These are phyloP conservation scores for Suillus alpinus DNA, from an alignment of 768 basidiomycete genomes.

Conservation along the genomic window DNA sequence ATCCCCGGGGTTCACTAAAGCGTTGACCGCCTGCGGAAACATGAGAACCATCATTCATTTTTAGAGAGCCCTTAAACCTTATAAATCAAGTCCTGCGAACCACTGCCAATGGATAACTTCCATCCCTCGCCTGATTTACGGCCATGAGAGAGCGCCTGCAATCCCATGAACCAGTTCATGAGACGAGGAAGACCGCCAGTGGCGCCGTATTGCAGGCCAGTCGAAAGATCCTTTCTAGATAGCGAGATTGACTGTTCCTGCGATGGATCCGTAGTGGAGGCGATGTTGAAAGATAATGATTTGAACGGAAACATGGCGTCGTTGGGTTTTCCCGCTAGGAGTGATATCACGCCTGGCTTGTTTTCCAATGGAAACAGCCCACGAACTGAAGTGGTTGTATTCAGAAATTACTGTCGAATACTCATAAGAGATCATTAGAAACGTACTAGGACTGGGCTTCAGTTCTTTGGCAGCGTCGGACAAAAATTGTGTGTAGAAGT, in stretches of 20 bases:
- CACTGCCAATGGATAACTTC: conserved; percentile 74
- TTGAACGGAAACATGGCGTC: conserved; percentile 88
- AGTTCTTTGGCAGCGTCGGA: conserved; percentile 60
- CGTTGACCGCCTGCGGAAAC: conserved; percentile 56
- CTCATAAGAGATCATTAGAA: background rate
- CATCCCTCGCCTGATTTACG: conserved; percentile 64
- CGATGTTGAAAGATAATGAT: conserved; percentile 64
- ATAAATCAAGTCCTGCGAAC: conserved; percentile 86
- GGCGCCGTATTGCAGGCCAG: conserved; percentile 74
- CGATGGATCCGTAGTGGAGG: conserved; percentile 43
- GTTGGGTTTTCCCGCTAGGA: conserved; percentile 92
- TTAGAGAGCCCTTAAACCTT: conserved; percentile 50
- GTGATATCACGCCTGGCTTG: conserved; percentile 71
- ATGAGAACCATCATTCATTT: conserved; percentile 4
- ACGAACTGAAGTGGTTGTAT: conserved; percentile 43
- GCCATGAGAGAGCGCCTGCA: conserved; percentile 72
- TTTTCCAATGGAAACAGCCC: conserved; percentile 77
- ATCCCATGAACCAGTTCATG: conserved; percentile 61
- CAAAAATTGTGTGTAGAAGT: conserved; percentile 58
- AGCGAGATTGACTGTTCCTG: conserved; percentile 53
- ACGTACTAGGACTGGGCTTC: conserved; percentile 62
- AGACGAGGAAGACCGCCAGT: conserved; percentile 69
- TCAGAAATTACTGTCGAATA: conserved; percentile 2
- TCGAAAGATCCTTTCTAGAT: conserved; percentile 54
- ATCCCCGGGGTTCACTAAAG: conserved; percentile 78